Conservation (phyloP, 2,329 filamentous ascomycete species). For the Cercospora brassicicola region DNA sequence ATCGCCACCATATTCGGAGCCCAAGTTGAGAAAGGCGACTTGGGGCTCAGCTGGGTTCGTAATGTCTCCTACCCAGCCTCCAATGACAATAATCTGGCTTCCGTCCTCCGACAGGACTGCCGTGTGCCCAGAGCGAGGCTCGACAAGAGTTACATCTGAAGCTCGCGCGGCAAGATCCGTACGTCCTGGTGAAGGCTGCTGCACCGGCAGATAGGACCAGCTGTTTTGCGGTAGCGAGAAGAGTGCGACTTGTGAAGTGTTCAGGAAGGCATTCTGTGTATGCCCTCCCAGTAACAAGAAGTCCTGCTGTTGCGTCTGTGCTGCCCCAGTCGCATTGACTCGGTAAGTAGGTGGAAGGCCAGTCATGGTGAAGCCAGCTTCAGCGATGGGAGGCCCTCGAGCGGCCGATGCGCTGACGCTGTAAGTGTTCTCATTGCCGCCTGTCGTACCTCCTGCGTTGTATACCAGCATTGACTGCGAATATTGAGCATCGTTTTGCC, state of each 20-base stretch:
- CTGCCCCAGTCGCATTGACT: conserved; percentile 58
- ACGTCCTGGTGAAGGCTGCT: conserved; percentile 46
- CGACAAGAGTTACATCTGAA: conserved; percentile 52
- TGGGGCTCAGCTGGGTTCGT: conserved; percentile 76
- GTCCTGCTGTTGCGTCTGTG: conserved; percentile 68
- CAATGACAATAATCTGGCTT: conserved; percentile 72
- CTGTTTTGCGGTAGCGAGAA: conserved; percentile 83
- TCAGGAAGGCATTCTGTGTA: conserved; percentile 79
- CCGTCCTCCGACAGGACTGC: conserved; percentile 79
- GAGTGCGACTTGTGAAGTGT: conserved; percentile 87
- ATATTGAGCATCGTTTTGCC: conserved; percentile 72
- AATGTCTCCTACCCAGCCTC: conserved; percentile 88
- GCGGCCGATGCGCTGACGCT: conserved; percentile 50
- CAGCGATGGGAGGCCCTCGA: conserved; percentile 68
- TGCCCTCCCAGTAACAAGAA: conserved; percentile 85
- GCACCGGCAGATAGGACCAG: conserved; percentile 79
- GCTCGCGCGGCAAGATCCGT: conserved; percentile 58
- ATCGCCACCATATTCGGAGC: conserved; percentile 65
- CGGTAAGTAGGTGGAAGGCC: conserved; percentile 68
- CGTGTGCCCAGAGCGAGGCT: conserved; percentile 86
- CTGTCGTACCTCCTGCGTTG: conserved; percentile 46
- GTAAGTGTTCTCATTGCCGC: conserved; percentile 44
- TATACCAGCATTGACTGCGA: conserved; percentile 75
- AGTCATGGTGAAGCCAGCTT: conserved; percentile 85
- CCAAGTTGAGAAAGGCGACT: conserved; percentile 73